Percentiles rank a stretch among this genome's conserved stretches.
Conservation (phyloP, 106 monocot genomes). For the Allium cepa region DNA sequence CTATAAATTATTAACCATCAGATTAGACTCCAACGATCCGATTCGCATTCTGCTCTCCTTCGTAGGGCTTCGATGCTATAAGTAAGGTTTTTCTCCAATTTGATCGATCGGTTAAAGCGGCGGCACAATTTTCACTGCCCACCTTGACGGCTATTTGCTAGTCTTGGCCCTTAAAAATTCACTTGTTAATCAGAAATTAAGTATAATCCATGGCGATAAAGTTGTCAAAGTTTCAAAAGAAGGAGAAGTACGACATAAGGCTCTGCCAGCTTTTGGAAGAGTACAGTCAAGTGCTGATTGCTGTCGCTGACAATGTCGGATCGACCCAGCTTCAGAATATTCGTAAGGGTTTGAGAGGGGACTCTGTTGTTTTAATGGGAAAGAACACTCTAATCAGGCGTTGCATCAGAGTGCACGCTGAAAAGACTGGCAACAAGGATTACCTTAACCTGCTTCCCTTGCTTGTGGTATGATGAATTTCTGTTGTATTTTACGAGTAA, state of each 20-base stretch:
- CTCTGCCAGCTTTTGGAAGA: constrained; percentile 64
- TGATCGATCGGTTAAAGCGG: constrained; percentile 26
- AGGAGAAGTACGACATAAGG: constrained; percentile 67
- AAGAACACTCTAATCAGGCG: constrained; percentile 93
- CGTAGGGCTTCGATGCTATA: background rate
- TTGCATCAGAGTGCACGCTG: constrained; percentile 67
- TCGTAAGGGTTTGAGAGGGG: constrained; percentile 51
- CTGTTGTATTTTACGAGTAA: background rate
- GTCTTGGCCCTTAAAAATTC: constrained; percentile 15
- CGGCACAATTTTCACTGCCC: constrained; percentile 20
- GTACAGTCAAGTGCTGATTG: constrained; percentile 70
- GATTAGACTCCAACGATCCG: no score
- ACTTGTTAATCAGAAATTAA: background rate
- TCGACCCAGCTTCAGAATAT: constrained; percentile 79
- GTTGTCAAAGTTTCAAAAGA: constrained; percentile 70
- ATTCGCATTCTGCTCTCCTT: no score
- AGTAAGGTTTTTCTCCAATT: background rate
- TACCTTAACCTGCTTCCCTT: constrained; percentile 54
- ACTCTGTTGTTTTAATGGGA: constrained; percentile 77
- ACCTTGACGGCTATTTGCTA: constrained; percentile 27
- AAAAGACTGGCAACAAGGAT: constrained; percentile 54
- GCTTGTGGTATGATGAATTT: constrained; percentile 45
- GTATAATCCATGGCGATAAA: constrained; percentile 52
- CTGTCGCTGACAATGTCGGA: constrained; percentile 70
- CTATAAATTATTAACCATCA: no score